Evolutionary conservation across 257 asterid genomes (phyloP), one percentile per base, ranked within the genome.

Genomic region (Ballota nigra): DNA sequence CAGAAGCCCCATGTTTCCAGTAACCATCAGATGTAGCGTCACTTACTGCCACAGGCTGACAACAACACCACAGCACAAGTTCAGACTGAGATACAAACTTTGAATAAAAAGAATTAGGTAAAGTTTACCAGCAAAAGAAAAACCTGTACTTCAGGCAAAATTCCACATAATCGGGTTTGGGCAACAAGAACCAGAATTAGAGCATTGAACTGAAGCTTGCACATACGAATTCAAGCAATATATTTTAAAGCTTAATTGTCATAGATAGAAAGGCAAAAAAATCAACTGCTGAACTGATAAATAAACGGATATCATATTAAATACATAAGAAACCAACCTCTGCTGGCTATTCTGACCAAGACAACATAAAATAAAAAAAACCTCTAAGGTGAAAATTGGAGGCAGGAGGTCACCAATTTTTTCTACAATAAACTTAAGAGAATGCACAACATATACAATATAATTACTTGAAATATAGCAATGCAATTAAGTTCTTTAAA

Each of bases 21-120:
- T 89, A 82, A 82, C 81, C 86, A 66, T 82, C 97, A 73, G 81
- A 72, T 56, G 64, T 75, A 70, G 78, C 73, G 70, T 84, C 86
- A 79, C 81, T 83, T 51, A 51, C 84, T 60, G 86, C 65, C 78
- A 84, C 89, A 81, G 96, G 81, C 99, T 95, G 96, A 75, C 78
- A 81, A 80, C 72, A 85, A 86, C 81, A 78, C 72, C 75, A 78
- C 64, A 71, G 34, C 29, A 78, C 51, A 60, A 80, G 64, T 58
- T 77, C 40, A 58, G 58, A 78, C 70, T 77, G 63, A 70, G 74
- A 71, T 13, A 55, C 61, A 49, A 67, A 77, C 66, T 55, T 34
- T 26, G 34, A 83, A 67, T 20, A 71, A 70, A 61, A 74, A 19
- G 47, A 49, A 53, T 66, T 53, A 23, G 47, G 55, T 40, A 43